Base-by-base conservation (phyloP, 139 green algal genomes). In the Edaphochlamys debaryana region DNA sequence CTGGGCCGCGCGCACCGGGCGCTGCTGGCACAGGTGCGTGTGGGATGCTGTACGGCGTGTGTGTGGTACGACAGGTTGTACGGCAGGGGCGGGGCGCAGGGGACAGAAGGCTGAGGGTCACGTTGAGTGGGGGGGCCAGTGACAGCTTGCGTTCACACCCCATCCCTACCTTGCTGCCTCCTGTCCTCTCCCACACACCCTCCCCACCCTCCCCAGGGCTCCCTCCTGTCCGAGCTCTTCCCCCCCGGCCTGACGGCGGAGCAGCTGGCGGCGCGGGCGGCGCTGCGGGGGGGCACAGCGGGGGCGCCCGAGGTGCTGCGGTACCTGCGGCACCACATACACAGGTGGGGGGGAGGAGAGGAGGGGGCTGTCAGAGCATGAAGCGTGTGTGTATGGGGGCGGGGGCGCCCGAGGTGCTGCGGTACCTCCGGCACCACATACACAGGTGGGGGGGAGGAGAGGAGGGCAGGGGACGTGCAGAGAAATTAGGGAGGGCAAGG, bases 281-380 rank as follows among this genome's bases (percentile, higher is more conserved):
- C 73, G 29, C 73, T 80, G 73, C 56, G 73, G 9, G 37, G 56
- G 25, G 54, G 56, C 73, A 80, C 73, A 2, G 48, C 32, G 52
- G 71, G 71, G 25, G 71, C 71, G 25, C 71, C 71, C 34, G 71
- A 79, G 50, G 71, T 68, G 71, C 71, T 79, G 8, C 32, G 71
- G 4, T 79, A 79, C 71, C 71, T 79, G 52, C 32, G 71, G 20
- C 34, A 79, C 34, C 71, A 79, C 71, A 36, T 52, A 2, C 71
- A 79, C 71, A 52, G 40, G 70, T 66, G n/a, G 48, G 48, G 70
- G 3, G 32, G 30, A 29, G 23, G 5, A 9, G 9, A 20, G 56
- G 56, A n/a, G 25, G 56, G 45, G 13, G 45, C 45, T 13, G 45
- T 54, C 11, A 54, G 45, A 13, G 45, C 45, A 54, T 54, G 45